These are phyloP conservation scores for Apocynum venetum DNA, from an alignment of 257 asterid genomes.

Conservation along the genomic window DNA sequence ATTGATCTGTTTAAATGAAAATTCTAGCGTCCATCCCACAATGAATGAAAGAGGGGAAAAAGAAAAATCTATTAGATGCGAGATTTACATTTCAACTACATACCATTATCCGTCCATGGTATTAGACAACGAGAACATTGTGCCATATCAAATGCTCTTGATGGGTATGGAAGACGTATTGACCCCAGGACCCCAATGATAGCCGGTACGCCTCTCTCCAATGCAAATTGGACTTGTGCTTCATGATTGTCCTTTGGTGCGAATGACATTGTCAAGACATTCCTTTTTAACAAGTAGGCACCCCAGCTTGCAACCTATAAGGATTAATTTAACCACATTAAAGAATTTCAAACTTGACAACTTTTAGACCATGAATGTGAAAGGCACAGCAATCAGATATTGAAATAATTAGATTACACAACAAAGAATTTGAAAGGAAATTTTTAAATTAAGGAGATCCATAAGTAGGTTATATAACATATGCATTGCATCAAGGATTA, in stretches of 20 bases:
- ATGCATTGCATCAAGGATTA: neutral
- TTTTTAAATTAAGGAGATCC: neutral
- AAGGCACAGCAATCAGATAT: neutral
- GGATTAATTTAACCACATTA: constrained; percentile 1
- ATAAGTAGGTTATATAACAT: neutral
- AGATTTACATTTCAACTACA: constrained; percentile 14
- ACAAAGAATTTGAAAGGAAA: neutral
- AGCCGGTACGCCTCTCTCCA: constrained; percentile 97
- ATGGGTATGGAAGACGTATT: constrained; percentile 71
- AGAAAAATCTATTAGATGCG: neutral
- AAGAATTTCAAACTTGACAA: neutral
- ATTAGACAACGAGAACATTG: constrained; percentile 95
- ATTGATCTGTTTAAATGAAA: neutral
- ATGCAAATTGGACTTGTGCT: constrained; percentile 94
- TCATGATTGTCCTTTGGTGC: constrained; percentile 94
- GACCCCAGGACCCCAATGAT: constrained; percentile 82
- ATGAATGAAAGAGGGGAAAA: neutral
- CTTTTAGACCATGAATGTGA: neutral
- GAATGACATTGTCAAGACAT: constrained; percentile 79
- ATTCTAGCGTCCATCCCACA: neutral
- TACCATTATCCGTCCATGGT: constrained; percentile 83
- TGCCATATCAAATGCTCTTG: constrained; percentile 87
- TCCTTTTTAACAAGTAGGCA: constrained; percentile 83
- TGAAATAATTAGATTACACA: too few species aligned
- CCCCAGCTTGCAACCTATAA: constrained; percentile 95